Conservation (phyloP, 176 grass and related monocot genomes). For the Dendrocalamus sinicus region DNA sequence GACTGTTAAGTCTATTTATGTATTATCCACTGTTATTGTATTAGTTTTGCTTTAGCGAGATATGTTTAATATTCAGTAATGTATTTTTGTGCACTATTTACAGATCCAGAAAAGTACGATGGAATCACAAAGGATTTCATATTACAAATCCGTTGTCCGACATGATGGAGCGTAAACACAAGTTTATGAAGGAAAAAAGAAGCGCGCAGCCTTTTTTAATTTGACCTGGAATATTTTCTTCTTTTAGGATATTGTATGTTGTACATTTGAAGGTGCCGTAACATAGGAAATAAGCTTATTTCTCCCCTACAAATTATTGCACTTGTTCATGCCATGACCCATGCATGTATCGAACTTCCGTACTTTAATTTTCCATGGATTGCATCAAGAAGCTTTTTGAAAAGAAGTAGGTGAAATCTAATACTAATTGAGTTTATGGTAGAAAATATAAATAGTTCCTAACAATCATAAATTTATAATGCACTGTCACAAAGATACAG, state of each 20-base stretch:
- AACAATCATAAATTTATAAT: background rate
- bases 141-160: no score
- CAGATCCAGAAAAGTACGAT: no score
- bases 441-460: background rate
- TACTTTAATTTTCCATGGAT: background rate
- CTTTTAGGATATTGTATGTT: background rate
- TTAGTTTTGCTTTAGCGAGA: no score
- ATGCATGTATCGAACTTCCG: no score
- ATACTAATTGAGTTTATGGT: background rate
- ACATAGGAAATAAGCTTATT: conserved; percentile 17
- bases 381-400: background rate
- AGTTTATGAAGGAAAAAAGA: background rate
- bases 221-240: background rate
- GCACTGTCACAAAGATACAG: background rate
- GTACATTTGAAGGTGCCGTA: background rate
- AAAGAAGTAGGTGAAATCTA: background rate
- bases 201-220: background rate
- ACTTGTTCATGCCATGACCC: no score
- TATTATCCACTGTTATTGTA: no score
- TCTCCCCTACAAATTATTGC: background rate
- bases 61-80: no score
- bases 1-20: no score
- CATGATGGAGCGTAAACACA: background rate
- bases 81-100: no score
- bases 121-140: no score